Evolutionary conservation across 805 yeast species (phyloP), one percentile per base, ranked within the genome.

Genomic region (Wickerhamiella brachini): DNA sequence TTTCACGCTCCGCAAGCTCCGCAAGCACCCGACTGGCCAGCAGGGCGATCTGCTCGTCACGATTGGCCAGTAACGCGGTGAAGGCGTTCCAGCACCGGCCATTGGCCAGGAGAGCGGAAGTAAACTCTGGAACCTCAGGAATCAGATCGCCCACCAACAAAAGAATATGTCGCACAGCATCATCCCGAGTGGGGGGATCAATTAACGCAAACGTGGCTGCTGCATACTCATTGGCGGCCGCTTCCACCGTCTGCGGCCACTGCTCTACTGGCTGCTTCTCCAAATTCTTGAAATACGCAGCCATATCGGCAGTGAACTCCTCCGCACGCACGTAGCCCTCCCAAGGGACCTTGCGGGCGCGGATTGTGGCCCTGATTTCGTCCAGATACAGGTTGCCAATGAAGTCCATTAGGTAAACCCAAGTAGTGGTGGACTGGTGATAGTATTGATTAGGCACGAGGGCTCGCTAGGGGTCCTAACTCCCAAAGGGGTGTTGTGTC

Each of bases 261-360:
- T 63, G 55, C 21, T 64, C 68, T 12, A 54, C 53, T 37, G 61
- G 54, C 58, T 73, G 74, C 55, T 74, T 74, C 59, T 76, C 80
- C 55, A 79, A 70, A 20, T 71, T 67, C 62, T 78, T 78, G 58
- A 80, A 71, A 45, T 74, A 68, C 49, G 74, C 74, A 10, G 89
- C 90, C 63, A 86, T 93, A 54, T 77, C 78, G 48, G 74, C 75
- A 44, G 81, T 69, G 39, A 89, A 71, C 45, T 80, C 76, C 47
- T 78, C 80, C 18, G 89, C 81, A 51, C 95, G 75, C 10, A 85
- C 81, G 59, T 84, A 79, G 9, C 94, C 94, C 61, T 85, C 94
- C 97, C 97, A 89, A 31, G 95, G 94, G 51, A 88, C 78, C 31
- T 89, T 80, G 56, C 93, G 77, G 54, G 85, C 81, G 60, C 93